Evolutionary conservation across 2,329 filamentous ascomycete species (phyloP), one percentile per base, ranked within the genome.

Genomic region (Colletotrichum plurivorum): DNA sequence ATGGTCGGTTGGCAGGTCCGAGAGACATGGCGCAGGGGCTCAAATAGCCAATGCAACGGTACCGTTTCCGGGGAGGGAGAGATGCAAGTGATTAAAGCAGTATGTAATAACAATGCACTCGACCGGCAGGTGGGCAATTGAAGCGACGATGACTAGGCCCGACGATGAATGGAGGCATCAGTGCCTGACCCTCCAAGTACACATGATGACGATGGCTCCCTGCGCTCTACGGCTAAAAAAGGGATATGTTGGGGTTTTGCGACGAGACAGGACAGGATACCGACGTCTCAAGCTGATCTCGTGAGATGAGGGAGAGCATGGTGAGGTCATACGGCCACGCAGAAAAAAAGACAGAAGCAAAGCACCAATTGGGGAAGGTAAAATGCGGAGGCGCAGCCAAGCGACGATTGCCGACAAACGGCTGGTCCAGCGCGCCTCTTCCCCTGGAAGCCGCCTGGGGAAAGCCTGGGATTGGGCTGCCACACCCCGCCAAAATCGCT

Each of bases 201-300:
- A 55, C 64, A 70, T 70, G 67, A 70, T 70, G 31, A 58, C 64
- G 46, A 59, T 57, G 63, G 53, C 64, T 43, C 31, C 46, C 20
- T 55, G 58, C n/a, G 22, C 9, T 13, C 16, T 49, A 25, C 45
- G 51, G 12, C 41, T 53, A 10, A 46, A 56, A 48, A 13, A n/a
- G 43, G n/a, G 36, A 25, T 65, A 20, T 27, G 22, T 36, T 46
- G 31, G 62, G 45, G 46, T 20, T 56, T 43, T 20, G 36, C 48
- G 54, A 65, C 62, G 59, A 53, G 36, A 52, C 45, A 61, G 55
- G 51, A 62, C n/a, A 56, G 64, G 58, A 58, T 58, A 67, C 58
- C 63, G 67, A 67, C 67, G 67, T 70, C 64, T 70, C 57, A 55
- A 48, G 36, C 41, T 61, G 67, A 70, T 70, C 67, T 70, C 67